Conservation (phyloP, 179 eudicot species). For the Amaranthus tricolor region DNA sequence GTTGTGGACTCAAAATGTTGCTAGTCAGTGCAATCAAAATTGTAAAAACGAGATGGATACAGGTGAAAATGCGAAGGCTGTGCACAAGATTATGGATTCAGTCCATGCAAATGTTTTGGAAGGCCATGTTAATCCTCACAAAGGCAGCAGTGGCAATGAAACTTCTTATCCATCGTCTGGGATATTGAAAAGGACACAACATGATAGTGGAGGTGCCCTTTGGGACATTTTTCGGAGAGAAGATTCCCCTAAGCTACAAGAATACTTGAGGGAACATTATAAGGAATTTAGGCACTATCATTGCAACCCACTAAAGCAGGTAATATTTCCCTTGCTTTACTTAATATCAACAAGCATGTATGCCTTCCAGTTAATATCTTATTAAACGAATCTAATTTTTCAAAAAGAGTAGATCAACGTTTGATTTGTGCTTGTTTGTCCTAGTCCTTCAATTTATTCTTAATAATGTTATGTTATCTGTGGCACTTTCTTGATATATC, state of each 20-base stretch:
- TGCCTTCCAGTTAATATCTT: background rate
- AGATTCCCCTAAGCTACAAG: constrained; percentile 57
- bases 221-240: constrained; percentile 75
- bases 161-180: constrained; percentile 6
- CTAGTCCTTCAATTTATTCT: background rate
- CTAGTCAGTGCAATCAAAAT: background rate
- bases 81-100: background rate
- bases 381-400: background rate
- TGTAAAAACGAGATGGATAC: background rate
- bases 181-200: constrained; percentile 4
- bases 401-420: background rate
- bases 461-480: background rate
- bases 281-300: constrained; percentile 53
- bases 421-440: background rate
- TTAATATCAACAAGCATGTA: background rate
- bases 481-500: background rate
- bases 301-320: constrained; percentile 45
- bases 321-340: background rate
- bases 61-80: background rate
- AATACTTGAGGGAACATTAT: constrained; percentile 50
- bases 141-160: constrained; percentile 1
- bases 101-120: background rate
- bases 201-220: constrained; percentile 50
- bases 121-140: background rate
- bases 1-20: background rate